These are phyloP conservation scores for Aegilops umbellulata DNA, from an alignment of 176 grass and related monocot genomes.

Conservation along the genomic window DNA sequence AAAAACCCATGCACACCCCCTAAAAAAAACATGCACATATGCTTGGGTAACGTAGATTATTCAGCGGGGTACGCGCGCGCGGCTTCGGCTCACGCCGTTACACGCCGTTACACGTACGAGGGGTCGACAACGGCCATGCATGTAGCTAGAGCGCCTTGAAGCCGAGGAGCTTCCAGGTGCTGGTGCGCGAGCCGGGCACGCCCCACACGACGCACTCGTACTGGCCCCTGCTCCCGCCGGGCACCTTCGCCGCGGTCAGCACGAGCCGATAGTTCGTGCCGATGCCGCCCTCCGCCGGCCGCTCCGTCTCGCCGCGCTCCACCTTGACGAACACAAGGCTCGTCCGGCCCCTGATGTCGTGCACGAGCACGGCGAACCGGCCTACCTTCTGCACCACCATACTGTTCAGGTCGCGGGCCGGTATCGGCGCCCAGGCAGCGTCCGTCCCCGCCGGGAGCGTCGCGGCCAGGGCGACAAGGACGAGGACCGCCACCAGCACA, in stretches of 20 bases:
- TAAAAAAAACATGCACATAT: neutral
- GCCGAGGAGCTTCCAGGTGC: slow-evolving; percentile 30
- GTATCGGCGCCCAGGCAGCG: slow-evolving; percentile 29
- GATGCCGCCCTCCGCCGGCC: neutral
- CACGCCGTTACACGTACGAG: too few relatives aligned
- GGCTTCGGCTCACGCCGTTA: too few relatives aligned
- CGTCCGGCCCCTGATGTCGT: neutral
- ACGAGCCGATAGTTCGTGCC: slow-evolving; percentile 30
- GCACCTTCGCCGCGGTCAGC: neutral
- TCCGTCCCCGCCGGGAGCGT: neutral
- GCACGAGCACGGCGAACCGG: slow-evolving; percentile 29
- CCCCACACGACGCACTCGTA: slow-evolving; percentile 32
- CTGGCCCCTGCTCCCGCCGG: neutral
- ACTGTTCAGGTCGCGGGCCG: neutral
- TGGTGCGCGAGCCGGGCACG: slow-evolving; percentile 18
- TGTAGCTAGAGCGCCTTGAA: slow-evolving; percentile 1
- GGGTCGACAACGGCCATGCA: neutral
- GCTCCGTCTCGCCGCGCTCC: slow-evolving; percentile 26
- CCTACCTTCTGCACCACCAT: slow-evolving; percentile 14
- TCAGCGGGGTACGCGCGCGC: too few relatives aligned
- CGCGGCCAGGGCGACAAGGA: neutral
- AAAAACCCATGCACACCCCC: neutral
- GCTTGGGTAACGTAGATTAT: neutral
- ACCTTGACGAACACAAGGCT: slow-evolving; percentile 4
- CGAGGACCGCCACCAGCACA: neutral